Conservation (phyloP, 768 basidiomycete genomes). For the Psilocybe subaeruginosa region DNA sequence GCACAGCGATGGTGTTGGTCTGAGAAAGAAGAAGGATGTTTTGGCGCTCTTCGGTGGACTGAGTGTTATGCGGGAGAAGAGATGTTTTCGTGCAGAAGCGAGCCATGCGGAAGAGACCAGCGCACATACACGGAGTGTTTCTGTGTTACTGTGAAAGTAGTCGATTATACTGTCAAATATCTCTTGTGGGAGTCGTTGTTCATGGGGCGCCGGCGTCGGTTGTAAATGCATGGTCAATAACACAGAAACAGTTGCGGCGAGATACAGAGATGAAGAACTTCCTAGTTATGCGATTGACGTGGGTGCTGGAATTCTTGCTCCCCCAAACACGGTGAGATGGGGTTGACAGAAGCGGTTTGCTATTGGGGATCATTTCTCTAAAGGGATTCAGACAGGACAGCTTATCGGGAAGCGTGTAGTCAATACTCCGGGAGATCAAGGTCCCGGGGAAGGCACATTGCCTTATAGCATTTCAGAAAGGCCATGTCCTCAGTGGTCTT, state of each 20-base stretch:
- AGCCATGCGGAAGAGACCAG: conserved; percentile 32
- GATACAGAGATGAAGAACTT: not conserved
- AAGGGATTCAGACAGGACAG: not conserved
- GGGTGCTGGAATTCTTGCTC: not conserved
- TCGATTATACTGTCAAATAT: conserved; percentile 30
- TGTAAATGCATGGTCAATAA: not conserved
- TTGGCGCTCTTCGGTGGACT: conserved; percentile 17
- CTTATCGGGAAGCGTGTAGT: not conserved
- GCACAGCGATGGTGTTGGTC: conserved; percentile 13
- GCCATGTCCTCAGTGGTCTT: not conserved
- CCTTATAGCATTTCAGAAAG: too few species aligned
- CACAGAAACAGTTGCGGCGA: not conserved
- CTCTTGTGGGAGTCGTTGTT: conserved; percentile 28
- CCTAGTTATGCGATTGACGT: too few species aligned
- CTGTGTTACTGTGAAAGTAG: conserved; percentile 24
- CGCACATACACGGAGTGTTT: conserved; percentile 25
- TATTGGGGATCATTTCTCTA: not conserved
- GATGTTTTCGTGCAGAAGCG: conserved; percentile 23
- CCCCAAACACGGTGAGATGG: not conserved
- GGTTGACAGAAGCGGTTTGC: not conserved
- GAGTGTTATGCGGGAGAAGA: conserved; percentile 27
- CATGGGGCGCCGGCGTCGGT: not conserved
- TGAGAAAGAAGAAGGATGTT: conserved; percentile 12
- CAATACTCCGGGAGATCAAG: not conserved
- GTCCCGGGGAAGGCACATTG: not conserved